Evolutionary conservation across 208 protist species (phyloP).

Genomic region (Crithidia acanthocephali): DNA sequence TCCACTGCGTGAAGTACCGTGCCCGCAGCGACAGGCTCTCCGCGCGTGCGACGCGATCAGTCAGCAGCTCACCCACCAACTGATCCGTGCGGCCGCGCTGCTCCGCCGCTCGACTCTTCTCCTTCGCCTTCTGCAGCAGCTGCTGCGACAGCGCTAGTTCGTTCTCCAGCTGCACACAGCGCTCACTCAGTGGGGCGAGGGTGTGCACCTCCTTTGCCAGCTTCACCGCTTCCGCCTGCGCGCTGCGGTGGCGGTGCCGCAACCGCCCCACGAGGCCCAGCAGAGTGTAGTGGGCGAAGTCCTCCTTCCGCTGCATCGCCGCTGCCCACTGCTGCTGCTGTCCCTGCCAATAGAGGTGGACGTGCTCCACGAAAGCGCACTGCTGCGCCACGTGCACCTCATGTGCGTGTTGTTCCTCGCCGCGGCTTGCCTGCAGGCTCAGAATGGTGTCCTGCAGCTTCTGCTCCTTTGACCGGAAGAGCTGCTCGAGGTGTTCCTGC

Average conservation of each 20-base stretch:
- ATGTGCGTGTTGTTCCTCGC: not conserved
- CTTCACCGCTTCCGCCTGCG: conserved; percentile 18
- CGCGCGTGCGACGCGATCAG: conserved; percentile 14
- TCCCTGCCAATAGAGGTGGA: conserved; percentile 17
- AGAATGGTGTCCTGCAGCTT: conserved; percentile 25
- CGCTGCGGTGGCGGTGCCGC: conserved; percentile 20
- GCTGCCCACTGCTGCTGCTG: conserved; percentile 5
- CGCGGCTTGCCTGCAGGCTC: conserved; percentile 24
- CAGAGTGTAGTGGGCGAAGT: conserved; percentile 1
- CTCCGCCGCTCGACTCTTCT: conserved; percentile 2
- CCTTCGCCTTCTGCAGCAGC: conserved; percentile 22
- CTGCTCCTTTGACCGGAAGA: conserved; percentile 41
- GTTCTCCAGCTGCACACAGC: conserved; percentile 34
- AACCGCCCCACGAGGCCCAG: conserved; percentile 23
- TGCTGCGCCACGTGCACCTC: not conserved
- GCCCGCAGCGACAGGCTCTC: conserved; percentile 11
- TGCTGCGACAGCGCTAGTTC: conserved; percentile 14
- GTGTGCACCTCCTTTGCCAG: conserved; percentile 29
- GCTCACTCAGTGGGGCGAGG: conserved; percentile 41
- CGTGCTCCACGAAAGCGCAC: not conserved
- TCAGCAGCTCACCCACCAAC: conserved; percentile 15
- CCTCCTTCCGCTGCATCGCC: conserved; percentile 21
- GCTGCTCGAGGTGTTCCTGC: conserved; percentile 49
- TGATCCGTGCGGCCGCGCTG: not conserved
- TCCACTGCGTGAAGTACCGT: conserved; percentile 30